Base-by-base conservation (phyloP, 441 rosid genomes). In the Syzygium malaccense region DNA sequence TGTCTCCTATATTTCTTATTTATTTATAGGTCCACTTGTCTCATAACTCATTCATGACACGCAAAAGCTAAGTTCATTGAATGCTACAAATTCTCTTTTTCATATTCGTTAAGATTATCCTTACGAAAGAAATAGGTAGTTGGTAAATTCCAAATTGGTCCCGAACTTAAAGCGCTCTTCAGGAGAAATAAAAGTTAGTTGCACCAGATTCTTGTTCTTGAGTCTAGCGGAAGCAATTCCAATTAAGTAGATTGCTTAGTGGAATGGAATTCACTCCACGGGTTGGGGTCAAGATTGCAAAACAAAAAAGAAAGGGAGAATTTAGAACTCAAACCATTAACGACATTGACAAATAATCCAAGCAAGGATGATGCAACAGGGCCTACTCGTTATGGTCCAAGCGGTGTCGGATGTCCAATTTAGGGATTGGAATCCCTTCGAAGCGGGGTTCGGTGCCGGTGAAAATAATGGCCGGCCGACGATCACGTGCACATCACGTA, bases 401-500 rank as follows among this genome's bases (percentile, higher is more conserved):
- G 20, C 37, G 5, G 20, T 32, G 32, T 14, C 11, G 1, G 37
- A 30, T 11, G 3, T 64, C 37, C 20, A 6, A 17, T 14, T 64
- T 14, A 30, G 5, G 0, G 32, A 60, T 28, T 4, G 4, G 18
- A 60, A 60, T 60, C 18, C 66, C 66, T 17, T 28, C 5, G 32
- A 1, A 60, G 32, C 18, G 0, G 13, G 0, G 13, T 66, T 66
- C 41, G 4, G 17, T 37, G 51, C 80, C 8, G 8, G 3, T 4
- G 14, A 68, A 68, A 68, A 68, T 68, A 33, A 68, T 33, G 79
- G 48, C 79, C 2, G 7, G 49, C 49, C 7, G 13, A 37, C 28
- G 28, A 37, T 5, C 15, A 37, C 5, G 17, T 1, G 25, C 28
- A 37, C 6, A 20, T 71, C 80, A 5, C 15, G 2, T 37, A 20